Conservation (phyloP, 2,329 filamentous ascomycete species). For the Diaporthe vexans region DNA sequence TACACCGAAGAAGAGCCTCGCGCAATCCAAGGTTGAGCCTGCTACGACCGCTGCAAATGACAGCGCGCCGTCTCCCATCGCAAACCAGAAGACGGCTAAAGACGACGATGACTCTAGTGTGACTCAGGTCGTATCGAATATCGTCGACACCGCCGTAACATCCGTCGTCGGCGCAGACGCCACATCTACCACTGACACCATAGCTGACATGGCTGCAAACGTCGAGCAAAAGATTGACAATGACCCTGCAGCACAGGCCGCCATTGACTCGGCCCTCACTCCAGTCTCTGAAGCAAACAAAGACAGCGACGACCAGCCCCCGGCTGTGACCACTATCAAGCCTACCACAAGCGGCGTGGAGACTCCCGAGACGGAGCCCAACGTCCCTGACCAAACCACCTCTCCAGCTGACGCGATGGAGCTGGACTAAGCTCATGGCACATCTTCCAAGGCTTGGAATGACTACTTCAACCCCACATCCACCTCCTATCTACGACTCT, state of each 20-base stretch:
- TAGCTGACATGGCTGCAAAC: conserved; percentile 1
- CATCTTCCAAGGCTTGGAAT: not conserved
- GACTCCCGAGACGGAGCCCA: conserved; percentile 33
- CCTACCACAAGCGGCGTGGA: conserved; percentile 24
- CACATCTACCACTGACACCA: conserved; percentile 21
- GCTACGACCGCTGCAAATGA: not conserved
- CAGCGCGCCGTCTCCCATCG: not conserved
- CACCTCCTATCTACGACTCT: not conserved
- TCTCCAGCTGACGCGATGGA: conserved; percentile 34
- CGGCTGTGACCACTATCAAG: conserved; percentile 8
- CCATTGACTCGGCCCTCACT: conserved; percentile 38
- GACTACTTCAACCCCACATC: not conserved
- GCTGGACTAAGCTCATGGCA: not conserved
- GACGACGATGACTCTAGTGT: conserved; percentile 7
- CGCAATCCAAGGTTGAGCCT: not conserved
- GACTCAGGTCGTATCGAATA: conserved; percentile 23
- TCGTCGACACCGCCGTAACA: conserved; percentile 4
- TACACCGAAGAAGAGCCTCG: not conserved
- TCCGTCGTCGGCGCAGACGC: conserved; percentile 6
- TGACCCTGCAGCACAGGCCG: conserved; percentile 8
- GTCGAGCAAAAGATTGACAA: conserved; percentile 37
- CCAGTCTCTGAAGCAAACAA: conserved; percentile 36
- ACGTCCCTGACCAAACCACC: conserved; percentile 6
- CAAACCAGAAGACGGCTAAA: not conserved
- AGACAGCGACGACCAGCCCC: conserved; percentile 25